Evolutionary conservation across 164 flowering plant species (phyloP).

Genomic region (Dillenia turbinata): DNA sequence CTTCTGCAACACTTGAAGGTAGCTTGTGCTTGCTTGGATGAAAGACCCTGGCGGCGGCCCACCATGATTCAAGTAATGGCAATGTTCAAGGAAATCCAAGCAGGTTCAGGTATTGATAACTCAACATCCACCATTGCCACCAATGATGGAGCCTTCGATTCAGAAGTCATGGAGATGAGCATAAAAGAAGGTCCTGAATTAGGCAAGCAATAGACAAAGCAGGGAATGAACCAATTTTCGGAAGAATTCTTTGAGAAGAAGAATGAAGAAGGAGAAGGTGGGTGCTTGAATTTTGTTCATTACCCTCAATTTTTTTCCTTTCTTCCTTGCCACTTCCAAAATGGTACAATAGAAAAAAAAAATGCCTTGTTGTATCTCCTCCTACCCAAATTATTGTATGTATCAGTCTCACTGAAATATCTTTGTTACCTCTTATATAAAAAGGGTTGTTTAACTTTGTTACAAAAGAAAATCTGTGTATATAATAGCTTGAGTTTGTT

Average conservation of each 20-base stretch:
- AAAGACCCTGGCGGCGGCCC: constrained; percentile 74
- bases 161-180: constrained; percentile 67
- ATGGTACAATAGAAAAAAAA: constrained; percentile 8
- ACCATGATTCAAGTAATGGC: constrained; percentile 97
- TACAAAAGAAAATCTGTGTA: constrained; percentile 17
- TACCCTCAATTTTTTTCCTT: constrained; percentile 25
- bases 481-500: constrained; percentile 12
- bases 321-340: constrained; percentile 11
- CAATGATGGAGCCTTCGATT: constrained; percentile 42
- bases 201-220: constrained; percentile 22
- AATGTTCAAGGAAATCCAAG: constrained; percentile 89
- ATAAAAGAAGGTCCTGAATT: constrained; percentile 66
- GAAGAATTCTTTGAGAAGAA: constrained; percentile 25
- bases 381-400: constrained; percentile 36
- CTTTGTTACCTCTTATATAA: constrained; percentile 36
- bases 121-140: constrained; percentile 41
- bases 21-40: constrained; percentile 86
- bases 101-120: constrained; percentile 55
- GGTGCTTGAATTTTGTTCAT: constrained; percentile 3
- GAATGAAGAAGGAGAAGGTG: constrained; percentile 6
- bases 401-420: constrained; percentile 17
- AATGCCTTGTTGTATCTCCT: constrained; percentile 5
- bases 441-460: constrained; percentile 25
- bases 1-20: constrained; percentile 76
- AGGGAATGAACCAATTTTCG: constrained; percentile 10